These are phyloP conservation scores for Globisporangium barbulae DNA, from an alignment of 352 stramenopile species.

Conservation along the genomic window DNA sequence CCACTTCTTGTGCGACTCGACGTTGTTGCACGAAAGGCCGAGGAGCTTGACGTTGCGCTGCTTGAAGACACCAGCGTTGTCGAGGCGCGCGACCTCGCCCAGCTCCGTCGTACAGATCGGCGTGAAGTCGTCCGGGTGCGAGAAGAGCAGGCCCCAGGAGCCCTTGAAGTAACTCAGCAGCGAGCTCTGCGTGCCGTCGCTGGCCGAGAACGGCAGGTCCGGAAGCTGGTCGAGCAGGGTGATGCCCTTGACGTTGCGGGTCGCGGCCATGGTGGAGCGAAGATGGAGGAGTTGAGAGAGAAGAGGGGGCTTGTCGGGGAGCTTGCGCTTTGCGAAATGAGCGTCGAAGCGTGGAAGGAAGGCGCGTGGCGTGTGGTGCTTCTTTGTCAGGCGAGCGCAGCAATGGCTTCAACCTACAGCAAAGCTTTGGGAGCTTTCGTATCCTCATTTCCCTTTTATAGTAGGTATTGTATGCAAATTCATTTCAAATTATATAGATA, in stretches of 20 bases:
- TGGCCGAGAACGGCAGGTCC: constrained; percentile 22
- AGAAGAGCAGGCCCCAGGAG: constrained; percentile 70
- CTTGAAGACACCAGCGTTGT: constrained; percentile 74
- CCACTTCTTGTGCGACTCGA: constrained; percentile 72
- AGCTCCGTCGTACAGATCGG: constrained; percentile 93
- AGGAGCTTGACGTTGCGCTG: constrained; percentile 80
- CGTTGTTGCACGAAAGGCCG: constrained; percentile 74
- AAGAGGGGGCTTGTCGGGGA: constrained; percentile 1
- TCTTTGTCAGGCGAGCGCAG: no score
- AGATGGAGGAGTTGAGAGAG: neutral
- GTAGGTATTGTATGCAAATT: no score
- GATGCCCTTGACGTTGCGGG: constrained; percentile 9
- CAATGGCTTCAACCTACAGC: no score
- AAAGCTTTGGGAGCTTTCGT: no score
- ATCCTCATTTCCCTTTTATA: no score
- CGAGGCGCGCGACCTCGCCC: constrained; percentile 79
- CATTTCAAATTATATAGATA: no score
- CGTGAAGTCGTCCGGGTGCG: constrained; percentile 89
- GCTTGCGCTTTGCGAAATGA: constrained; percentile 7
- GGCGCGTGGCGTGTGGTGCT: no score
- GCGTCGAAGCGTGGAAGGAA: neutral
- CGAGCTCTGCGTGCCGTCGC: constrained; percentile 40
- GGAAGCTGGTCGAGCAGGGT: constrained; percentile 13
- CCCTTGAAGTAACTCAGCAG: constrained; percentile 64
- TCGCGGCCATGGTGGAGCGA: constrained; percentile 5